Evolutionary conservation across 2,329 filamentous ascomycete species (phyloP).

Genomic region (Pseudogymnoascus sp.): DNA sequence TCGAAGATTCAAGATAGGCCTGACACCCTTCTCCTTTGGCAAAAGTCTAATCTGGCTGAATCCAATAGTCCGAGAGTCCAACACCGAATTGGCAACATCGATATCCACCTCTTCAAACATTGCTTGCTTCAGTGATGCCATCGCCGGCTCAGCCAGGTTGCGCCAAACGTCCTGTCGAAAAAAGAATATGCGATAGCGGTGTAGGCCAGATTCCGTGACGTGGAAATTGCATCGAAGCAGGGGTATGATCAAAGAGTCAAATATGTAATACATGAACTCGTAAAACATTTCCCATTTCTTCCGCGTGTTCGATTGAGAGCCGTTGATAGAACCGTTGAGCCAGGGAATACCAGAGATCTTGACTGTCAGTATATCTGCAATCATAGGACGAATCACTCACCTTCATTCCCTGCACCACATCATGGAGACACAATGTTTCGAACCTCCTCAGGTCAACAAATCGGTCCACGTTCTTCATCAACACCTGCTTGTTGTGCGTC

Average conservation of each 20-base stretch:
- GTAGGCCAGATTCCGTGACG: conserved; percentile 77
- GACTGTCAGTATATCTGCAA: neutral
- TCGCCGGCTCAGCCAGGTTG: conserved; percentile 62
- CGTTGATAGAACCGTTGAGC: conserved; percentile 57
- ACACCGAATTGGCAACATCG: conserved; percentile 45
- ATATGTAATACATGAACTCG: conserved; percentile 85
- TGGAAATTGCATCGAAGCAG: conserved; percentile 84
- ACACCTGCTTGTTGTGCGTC: conserved; percentile 48
- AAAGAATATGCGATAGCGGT: conserved; percentile 79
- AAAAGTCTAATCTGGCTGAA: conserved; percentile 73
- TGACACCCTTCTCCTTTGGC: conserved; percentile 67
- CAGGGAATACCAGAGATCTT: conserved; percentile 64
- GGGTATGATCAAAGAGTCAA: conserved; percentile 86
- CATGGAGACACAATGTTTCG: conserved; percentile 72
- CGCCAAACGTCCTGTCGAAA: conserved; percentile 94
- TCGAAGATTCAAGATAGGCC: conserved; percentile 82
- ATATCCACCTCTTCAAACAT: conserved; percentile 74
- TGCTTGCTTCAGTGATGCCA: conserved; percentile 55
- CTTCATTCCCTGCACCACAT: conserved; percentile 67
- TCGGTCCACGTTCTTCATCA: conserved; percentile 63
- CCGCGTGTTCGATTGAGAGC: conserved; percentile 60
- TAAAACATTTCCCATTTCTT: conserved; percentile 74
- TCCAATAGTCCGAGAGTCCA: conserved; percentile 59
- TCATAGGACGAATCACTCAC: conserved; percentile 33
- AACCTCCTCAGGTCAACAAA: conserved; percentile 74